phyloP scores from a whole-genome alignment of 176 grass and related monocot species.

The Eragrostis nindensis region DNA sequence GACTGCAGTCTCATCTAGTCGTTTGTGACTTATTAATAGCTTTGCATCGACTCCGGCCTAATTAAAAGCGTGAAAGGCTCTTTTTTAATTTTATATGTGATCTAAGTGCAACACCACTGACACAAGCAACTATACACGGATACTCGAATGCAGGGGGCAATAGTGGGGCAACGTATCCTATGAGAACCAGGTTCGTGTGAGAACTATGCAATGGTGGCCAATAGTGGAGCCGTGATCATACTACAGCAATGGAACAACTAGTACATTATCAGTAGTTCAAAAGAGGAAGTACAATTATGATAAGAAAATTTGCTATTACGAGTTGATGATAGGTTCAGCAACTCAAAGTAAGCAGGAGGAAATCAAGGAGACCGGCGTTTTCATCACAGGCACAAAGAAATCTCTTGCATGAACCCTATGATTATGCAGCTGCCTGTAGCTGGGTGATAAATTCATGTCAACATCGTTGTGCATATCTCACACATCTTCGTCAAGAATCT shows the following conservation, averaged over 20 bases:
- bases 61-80: background rate
- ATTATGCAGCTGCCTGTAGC: background rate
- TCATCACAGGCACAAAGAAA: background rate
- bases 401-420: background rate
- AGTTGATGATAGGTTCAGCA: background rate
- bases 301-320: background rate
- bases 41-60: conserved; percentile 28
- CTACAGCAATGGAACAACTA: background rate
- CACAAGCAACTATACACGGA: no score
- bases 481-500: conserved; percentile 56
- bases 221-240: background rate
- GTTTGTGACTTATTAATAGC: conserved; percentile 17
- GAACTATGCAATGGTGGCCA: no score
- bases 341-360: background rate
- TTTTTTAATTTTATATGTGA: background rate
- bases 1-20: background rate
- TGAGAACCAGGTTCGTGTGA: no score
- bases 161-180: no score
- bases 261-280: background rate
- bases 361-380: background rate
- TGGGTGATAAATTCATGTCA: background rate
- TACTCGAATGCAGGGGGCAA: background rate
- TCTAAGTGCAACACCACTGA: conserved; percentile 14
- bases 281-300: background rate
- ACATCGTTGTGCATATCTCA: conserved; percentile 33